A percentile compares a stretch with the other conserved stretches of the same genome.
These are phyloP conservation scores for Fusarium multiceps DNA, from an alignment of 2,329 filamentous ascomycete genomes.

Conservation along the genomic window DNA sequence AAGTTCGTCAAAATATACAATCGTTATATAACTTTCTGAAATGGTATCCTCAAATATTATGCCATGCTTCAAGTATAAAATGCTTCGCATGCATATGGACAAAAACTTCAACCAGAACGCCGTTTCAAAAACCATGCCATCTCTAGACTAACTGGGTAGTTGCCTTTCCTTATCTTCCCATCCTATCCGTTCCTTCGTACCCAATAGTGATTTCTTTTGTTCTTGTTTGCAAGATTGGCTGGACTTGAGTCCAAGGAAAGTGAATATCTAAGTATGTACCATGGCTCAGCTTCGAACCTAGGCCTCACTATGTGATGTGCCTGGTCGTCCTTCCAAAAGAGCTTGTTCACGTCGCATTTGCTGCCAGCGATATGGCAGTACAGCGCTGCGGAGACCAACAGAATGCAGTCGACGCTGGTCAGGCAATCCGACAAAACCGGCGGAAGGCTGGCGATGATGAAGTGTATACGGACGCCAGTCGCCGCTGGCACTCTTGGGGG, in stretches of 20 bases:
- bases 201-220: background rate
- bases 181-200: background rate
- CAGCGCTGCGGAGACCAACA: slow-evolving; percentile 44
- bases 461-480: slow-evolving; percentile 11
- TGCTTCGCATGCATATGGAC: slow-evolving; percentile 26
- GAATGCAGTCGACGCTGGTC: slow-evolving; percentile 43
- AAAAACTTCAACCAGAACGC: slow-evolving; percentile 33
- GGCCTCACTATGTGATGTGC: slow-evolving; percentile 44
- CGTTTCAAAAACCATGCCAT: slow-evolving; percentile 22
- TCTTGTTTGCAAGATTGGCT: background rate
- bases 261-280: background rate
- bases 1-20: slow-evolving; percentile 17
- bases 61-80: slow-evolving; percentile 29
- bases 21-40: slow-evolving; percentile 36
- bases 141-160: slow-evolving; percentile 16
- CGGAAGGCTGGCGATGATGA: slow-evolving; percentile 43
- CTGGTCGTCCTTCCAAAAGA: slow-evolving; percentile 39
- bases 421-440: slow-evolving; percentile 43
- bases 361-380: slow-evolving; percentile 46
- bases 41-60: slow-evolving; percentile 38
- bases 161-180: slow-evolving; percentile 13
- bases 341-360: slow-evolving; percentile 37
- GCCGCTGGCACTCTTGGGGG: slow-evolving; percentile 40
- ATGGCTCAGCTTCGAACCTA: slow-evolving; percentile 4
- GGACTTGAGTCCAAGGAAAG: background rate